A percentile compares a stretch with the other conserved stretches of the same genome.
phyloP scores from a whole-genome alignment of 352 stramenopile species.

The Pythium vanterpoolii region DNA sequence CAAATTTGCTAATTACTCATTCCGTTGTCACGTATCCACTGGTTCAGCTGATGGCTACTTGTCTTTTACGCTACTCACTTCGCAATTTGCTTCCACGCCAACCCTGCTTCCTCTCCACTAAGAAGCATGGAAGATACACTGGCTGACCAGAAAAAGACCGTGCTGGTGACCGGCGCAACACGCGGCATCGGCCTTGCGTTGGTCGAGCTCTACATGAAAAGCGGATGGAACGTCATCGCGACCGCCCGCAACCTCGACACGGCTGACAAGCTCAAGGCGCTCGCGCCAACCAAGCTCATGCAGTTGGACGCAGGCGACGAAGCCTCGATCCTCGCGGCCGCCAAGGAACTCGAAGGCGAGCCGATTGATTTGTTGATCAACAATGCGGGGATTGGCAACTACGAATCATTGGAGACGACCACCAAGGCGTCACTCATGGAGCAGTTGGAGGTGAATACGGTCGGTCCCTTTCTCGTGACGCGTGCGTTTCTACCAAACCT shows the following conservation, averaged over 20 bases:
- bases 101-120: no score
- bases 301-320: constrained; percentile 25
- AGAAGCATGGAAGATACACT: no score
- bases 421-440: constrained; percentile 22
- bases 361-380: constrained; percentile 41
- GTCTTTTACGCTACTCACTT: no score
- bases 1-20: no score
- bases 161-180: constrained; percentile 45
- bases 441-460: constrained; percentile 37
- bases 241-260: constrained; percentile 27
- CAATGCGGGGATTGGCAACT: constrained; percentile 28
- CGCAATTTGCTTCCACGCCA: no score
- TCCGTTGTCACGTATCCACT: no score
- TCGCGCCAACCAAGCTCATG: constrained; percentile 20
- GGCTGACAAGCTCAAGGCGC: constrained; percentile 23
- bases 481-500: constrained; percentile 26
- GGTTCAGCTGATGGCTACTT: no score
- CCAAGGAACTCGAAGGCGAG: constrained; percentile 13
- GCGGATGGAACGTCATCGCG: constrained; percentile 47
- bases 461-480: constrained; percentile 36
- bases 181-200: constrained; percentile 48
- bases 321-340: constrained; percentile 18
- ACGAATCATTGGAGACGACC: background rate
- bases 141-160: no score
- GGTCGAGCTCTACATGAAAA: constrained; percentile 33